A percentile compares a stretch with the other conserved stretches of the same genome.
phyloP scores from a whole-genome alignment of 306 rosid species.

The Fragaria iinumae region DNA sequence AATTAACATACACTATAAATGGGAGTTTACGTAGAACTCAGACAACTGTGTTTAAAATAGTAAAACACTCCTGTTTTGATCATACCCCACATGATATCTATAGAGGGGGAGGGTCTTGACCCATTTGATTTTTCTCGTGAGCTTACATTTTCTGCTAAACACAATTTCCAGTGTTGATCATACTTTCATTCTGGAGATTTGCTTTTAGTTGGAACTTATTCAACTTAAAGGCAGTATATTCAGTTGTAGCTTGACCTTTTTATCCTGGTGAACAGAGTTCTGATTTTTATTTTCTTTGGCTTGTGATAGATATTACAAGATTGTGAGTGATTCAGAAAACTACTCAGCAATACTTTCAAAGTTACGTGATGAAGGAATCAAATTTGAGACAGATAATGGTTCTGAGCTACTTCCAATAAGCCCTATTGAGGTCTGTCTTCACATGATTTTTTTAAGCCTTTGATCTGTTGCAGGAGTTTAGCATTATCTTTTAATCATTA shows the following conservation, averaged over 20 bases:
- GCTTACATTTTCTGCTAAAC: not conserved
- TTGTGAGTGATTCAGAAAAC: conserved; percentile 79
- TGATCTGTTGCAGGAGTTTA: not conserved
- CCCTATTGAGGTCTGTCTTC: conserved; percentile 61
- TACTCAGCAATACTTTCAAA: conserved; percentile 59
- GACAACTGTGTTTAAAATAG: not conserved
- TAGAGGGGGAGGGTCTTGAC: not conserved
- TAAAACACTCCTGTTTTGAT: not conserved
- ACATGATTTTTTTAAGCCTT: not conserved
- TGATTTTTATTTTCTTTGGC: conserved; percentile 28
- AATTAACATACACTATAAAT: not conserved
- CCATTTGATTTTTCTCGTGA: not conserved
- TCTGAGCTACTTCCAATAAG: conserved; percentile 82
- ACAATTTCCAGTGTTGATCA: not conserved
- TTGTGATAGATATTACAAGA: conserved; percentile 69
- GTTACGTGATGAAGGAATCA: conserved; percentile 72
- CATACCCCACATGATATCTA: not conserved
- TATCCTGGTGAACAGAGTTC: conserved; percentile 9
- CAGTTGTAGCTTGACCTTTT: not conserved
- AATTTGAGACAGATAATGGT: conserved; percentile 85
- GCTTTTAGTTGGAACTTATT: not conserved
- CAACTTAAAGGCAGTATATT: not conserved
- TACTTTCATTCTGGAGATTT: not conserved
- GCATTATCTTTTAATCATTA: not conserved
- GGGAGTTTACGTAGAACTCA: not conserved